phyloP scores from a whole-genome alignment of 176 grass and related monocot genomes.

The Elymus sibiricus region DNA sequence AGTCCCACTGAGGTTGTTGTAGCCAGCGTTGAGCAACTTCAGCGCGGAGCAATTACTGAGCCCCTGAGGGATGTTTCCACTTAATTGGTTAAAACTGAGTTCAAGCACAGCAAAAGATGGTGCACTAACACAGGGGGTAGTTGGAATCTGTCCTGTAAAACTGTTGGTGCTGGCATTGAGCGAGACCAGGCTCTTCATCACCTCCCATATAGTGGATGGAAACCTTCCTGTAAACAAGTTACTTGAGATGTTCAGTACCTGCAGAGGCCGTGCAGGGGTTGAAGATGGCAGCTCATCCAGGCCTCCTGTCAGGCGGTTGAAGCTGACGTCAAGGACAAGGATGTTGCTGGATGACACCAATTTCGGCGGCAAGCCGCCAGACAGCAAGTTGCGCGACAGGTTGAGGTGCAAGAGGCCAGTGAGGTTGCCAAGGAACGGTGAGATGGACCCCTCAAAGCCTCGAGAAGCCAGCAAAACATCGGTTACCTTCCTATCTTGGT shows the following conservation, averaged over 20 bases:
- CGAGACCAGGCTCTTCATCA: background rate
- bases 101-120: constrained; percentile 23
- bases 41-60: constrained; percentile 6
- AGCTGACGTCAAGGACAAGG: constrained; percentile 35
- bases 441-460: constrained; percentile 31
- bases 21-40: background rate
- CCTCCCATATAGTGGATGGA: constrained; percentile 8
- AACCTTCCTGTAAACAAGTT: constrained; percentile 35
- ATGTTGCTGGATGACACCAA: constrained; percentile 26
- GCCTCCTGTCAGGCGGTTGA: constrained; percentile 18
- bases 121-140: background rate
- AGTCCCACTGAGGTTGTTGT: background rate
- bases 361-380: background rate
- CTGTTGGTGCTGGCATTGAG: constrained; percentile 49
- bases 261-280: background rate
- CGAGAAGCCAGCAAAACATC: constrained; percentile 23
- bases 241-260: constrained; percentile 49
- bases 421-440: constrained; percentile 29
- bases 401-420: background rate
- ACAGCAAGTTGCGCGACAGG: constrained; percentile 24
- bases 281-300: background rate
- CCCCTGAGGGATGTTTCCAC: background rate
- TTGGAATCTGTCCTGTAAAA: constrained; percentile 26
- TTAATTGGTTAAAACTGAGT: constrained; percentile 20
- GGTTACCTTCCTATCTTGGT: background rate